Evolutionary conservation across 1,139 yeast species (phyloP), one percentile per base, ranked within the genome.

Genomic region (Saccharomyces hybrid): DNA sequence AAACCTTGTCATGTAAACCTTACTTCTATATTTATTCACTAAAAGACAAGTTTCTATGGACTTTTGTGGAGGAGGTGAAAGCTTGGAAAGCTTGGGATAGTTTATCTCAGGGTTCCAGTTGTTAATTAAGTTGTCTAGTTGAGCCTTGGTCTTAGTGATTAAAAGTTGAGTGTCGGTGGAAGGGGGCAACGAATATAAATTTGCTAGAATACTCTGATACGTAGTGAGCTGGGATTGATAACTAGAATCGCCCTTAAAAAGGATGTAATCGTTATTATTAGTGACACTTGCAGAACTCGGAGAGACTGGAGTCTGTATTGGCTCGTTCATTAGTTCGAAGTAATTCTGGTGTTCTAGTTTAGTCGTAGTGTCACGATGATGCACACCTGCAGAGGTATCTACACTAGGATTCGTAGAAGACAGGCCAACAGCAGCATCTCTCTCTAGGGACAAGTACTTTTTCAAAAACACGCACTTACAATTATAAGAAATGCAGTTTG

Each of bases 401-500:
- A 3, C n/a, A 38, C 9, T 5, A 24, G 24, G 24, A 4, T 38
- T 21, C 4, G 44, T 9, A 16, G 44, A 38, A 19, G 44, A 16
- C 6, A 7, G n/a, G n/a, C n/a, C 3, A 11, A 26, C 19, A 38
- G n/a, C 26, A 1, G 26, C n/a, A 38, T 38, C 24, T 24, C 19
- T 4, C 1, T 19, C 21, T 14, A 29, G 28, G 3, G 26, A 14
- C 9, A n/a, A 2, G 11, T 46, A 29, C 44, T 44, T 38, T 8
- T 42, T 47, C 47, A 54, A 34, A 48, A 53, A 64, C 9, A 64
- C 54, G 53, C 72, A 69, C 2, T 57, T 62, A 53, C 71, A 67
- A 21, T 58, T 57, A 52, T 67, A 68, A 14, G 65, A 63, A 27
- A 63, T 60, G 55, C 73, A 70, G 14, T 64, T 63, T 11, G 61